Evolutionary conservation across 75 land plant species (phyloP).

Genomic region (Cupressus sempervirens): DNA sequence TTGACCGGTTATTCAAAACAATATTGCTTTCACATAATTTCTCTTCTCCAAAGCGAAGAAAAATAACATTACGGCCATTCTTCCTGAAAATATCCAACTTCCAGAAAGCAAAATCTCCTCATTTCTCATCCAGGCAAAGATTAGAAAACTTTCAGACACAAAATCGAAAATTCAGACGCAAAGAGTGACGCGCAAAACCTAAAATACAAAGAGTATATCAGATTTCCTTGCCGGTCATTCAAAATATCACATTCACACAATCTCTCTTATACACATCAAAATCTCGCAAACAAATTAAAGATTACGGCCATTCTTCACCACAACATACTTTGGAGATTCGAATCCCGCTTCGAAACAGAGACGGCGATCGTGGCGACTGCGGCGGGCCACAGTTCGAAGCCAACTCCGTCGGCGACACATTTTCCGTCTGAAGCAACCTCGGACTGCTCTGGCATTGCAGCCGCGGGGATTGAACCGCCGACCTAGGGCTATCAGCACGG

Average conservation of each 20-base stretch:
- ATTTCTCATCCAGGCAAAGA: not conserved
- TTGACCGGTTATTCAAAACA: too few relatives aligned
- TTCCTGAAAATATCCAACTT: not conserved
- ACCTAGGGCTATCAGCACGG: not conserved
- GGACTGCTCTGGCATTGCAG: not conserved
- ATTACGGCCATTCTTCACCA: not conserved
- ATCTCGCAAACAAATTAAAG: not conserved
- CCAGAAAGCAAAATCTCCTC: not conserved
- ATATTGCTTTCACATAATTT: too few relatives aligned
- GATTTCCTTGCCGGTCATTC: not conserved
- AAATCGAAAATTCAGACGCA: not conserved
- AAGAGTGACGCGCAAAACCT: not conserved
- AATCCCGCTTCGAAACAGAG: conserved; percentile 7
- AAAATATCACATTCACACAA: not conserved
- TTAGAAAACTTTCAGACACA: too few relatives aligned
- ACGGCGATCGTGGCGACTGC: not conserved
- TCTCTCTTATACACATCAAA: not conserved
- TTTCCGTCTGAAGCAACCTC: not conserved
- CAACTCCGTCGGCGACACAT: not conserved
- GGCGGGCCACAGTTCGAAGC: not conserved
- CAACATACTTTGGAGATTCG: conserved; percentile 8
- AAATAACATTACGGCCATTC: too few relatives aligned
- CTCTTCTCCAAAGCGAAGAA: too few relatives aligned
- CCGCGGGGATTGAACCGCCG: not conserved
- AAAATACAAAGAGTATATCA: not conserved